Evolutionary conservation across 2,329 filamentous ascomycete species (phyloP).

Genomic region (Coniella vitis): DNA sequence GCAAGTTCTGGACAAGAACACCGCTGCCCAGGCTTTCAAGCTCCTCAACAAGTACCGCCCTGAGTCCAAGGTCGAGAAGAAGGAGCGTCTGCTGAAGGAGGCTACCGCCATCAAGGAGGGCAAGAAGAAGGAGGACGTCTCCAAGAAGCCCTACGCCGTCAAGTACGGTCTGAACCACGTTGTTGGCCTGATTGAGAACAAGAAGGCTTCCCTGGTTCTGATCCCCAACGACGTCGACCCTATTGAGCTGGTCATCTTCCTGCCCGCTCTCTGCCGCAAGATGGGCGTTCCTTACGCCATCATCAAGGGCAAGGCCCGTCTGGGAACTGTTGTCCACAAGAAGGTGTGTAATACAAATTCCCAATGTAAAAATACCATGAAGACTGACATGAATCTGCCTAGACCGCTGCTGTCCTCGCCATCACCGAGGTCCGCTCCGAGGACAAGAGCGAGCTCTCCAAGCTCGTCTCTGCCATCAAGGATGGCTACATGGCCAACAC

Average conservation of each 20-base stretch:
- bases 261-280: slow-evolving; percentile 98
- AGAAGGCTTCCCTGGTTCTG: slow-evolving; percentile 97
- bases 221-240: slow-evolving; percentile 99
- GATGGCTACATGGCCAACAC: slow-evolving; percentile 96
- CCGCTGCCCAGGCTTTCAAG: slow-evolving; percentile 95
- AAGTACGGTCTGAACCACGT: slow-evolving; percentile 99
- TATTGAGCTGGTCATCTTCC: slow-evolving; percentile 98
- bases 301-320: slow-evolving; percentile 98
- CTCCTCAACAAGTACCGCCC: slow-evolving; percentile 99
- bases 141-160: slow-evolving; percentile 99
- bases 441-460: slow-evolving; percentile 97
- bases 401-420: slow-evolving; percentile 94
- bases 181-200: slow-evolving; percentile 94
- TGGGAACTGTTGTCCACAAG: slow-evolving; percentile 99
- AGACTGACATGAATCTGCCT: slow-evolving; percentile 15
- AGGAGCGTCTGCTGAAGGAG: slow-evolving; percentile 98
- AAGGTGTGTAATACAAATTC: slow-evolving; percentile 54
- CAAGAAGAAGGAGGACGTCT: slow-evolving; percentile 99
- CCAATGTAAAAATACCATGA: not conserved
- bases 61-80: slow-evolving; percentile 99
- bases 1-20: slow-evolving; percentile 93
- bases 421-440: slow-evolving; percentile 94
- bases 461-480: slow-evolving; percentile 94
- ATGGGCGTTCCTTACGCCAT: slow-evolving; percentile 99
- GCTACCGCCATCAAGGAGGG: slow-evolving; percentile 95